phyloP scores from a whole-genome alignment of 148 eudicot species.

The Fallopia convolvulus region DNA sequence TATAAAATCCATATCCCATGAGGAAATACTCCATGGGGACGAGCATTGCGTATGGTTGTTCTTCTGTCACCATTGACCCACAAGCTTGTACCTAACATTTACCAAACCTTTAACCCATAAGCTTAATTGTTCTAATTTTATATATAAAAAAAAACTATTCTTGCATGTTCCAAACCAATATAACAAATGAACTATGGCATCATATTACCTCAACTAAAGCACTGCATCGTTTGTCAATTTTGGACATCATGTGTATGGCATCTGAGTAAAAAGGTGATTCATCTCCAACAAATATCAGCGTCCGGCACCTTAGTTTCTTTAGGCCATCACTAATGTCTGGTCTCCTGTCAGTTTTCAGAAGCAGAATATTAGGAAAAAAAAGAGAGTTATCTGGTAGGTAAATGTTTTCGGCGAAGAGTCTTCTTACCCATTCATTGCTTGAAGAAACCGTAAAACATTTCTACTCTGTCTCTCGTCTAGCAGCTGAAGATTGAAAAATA shows the following conservation, averaged over 20 bases:
- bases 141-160: no score
- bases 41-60: slow-evolving; percentile 95
- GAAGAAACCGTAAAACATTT: slow-evolving; percentile 78
- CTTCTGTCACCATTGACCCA: slow-evolving; percentile 97
- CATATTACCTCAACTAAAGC: slow-evolving; percentile 65
- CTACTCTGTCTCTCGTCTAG: slow-evolving; percentile 81
- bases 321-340: slow-evolving; percentile 79
- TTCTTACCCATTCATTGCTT: slow-evolving; percentile 72
- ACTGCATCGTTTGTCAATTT: slow-evolving; percentile 79
- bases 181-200: no score
- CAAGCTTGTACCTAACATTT: slow-evolving; percentile 67
- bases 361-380: background rate
- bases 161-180: no score
- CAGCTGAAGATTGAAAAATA: slow-evolving; percentile 36
- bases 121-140: no score
- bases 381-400: no score
- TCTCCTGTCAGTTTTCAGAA: slow-evolving; percentile 51
- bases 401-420: no score
- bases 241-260: slow-evolving; percentile 79
- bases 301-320: slow-evolving; percentile 74
- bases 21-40: slow-evolving; percentile 86
- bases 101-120: no score
- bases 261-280: slow-evolving; percentile 86
- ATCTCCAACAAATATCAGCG: slow-evolving; percentile 89
- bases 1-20: slow-evolving; percentile 75